Evolutionary conservation across 176 grass and related monocot genomes (phyloP).

Genomic region (Oryza brachyantha): DNA sequence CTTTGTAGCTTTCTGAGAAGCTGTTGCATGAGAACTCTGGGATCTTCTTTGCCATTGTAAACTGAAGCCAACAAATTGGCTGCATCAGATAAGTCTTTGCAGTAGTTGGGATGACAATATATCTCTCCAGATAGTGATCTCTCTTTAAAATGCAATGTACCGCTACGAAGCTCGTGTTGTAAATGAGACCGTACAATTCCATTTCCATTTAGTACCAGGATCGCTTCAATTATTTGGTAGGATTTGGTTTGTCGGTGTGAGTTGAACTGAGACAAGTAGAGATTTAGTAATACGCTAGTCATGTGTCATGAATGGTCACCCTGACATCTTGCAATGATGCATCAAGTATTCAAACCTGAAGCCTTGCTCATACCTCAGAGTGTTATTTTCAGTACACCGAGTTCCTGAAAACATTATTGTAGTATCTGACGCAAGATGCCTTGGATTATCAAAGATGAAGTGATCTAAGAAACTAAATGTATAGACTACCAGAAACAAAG

Average conservation of each 20-base stretch:
- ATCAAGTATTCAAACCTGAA: not conserved
- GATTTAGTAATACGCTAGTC: not conserved
- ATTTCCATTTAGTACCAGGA: not conserved
- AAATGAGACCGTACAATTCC: not conserved
- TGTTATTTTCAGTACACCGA: not conserved
- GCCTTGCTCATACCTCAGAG: not conserved
- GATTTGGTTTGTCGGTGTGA: slow-evolving; percentile 29
- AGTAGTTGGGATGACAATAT: slow-evolving; percentile 18
- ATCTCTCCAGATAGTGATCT: slow-evolving; percentile 25
- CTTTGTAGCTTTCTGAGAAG: not conserved
- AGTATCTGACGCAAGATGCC: not conserved
- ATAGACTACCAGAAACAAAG: not conserved
- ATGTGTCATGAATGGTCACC: not conserved
- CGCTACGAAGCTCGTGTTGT: not conserved
- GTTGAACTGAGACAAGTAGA: not conserved
- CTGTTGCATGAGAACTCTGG: not conserved
- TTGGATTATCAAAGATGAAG: not conserved
- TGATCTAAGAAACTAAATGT: not conserved
- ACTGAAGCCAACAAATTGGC: not conserved
- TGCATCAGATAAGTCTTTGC: not conserved
- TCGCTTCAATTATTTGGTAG: slow-evolving; percentile 9
- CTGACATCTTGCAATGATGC: slow-evolving; percentile 11
- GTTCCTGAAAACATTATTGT: not conserved
- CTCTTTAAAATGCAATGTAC: not conserved
- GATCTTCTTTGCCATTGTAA: not conserved